Evolutionary conservation across 129 eudicot genomes (phyloP).

Genomic region (Dittrichia graveolens): DNA sequence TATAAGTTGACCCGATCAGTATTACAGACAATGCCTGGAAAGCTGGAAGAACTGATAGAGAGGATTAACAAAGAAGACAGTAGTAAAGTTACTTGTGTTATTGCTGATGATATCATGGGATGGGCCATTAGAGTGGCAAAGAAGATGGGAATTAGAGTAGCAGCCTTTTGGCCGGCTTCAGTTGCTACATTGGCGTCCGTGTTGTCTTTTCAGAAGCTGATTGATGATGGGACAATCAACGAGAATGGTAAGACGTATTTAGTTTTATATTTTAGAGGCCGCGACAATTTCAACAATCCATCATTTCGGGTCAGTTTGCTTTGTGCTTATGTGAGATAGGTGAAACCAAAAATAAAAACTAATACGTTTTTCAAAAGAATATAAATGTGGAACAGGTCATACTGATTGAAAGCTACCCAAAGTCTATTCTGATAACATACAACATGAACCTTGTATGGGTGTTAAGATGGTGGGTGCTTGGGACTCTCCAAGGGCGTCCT

Average conservation of each 20-base stretch:
- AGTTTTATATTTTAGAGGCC: neutral
- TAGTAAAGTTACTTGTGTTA: constrained; percentile 40
- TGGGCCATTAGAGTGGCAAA: constrained; percentile 50
- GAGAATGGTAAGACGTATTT: constrained; percentile 43
- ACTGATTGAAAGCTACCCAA: no score
- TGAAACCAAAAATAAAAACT: neutral
- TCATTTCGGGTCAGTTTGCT: neutral
- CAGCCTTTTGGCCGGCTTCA: constrained; percentile 51
- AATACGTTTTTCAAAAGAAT: no score
- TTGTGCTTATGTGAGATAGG: neutral
- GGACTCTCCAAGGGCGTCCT: no score
- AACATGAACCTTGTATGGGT: no score
- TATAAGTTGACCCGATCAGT: constrained; percentile 29
- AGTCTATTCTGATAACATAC: no score
- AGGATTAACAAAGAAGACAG: constrained; percentile 26
- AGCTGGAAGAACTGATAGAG: constrained; percentile 47
- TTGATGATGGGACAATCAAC: constrained; percentile 50
- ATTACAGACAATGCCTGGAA: constrained; percentile 31
- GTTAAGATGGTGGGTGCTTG: no score
- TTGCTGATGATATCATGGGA: constrained; percentile 50
- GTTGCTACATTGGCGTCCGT: constrained; percentile 33
- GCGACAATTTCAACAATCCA: neutral
- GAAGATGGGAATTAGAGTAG: constrained; percentile 42
- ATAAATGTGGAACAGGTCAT: no score
- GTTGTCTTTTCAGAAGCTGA: constrained; percentile 29